These are phyloP conservation scores for Coccomyxa sp. DNA, from an alignment of 139 green algal genomes.

Conservation along the genomic window DNA sequence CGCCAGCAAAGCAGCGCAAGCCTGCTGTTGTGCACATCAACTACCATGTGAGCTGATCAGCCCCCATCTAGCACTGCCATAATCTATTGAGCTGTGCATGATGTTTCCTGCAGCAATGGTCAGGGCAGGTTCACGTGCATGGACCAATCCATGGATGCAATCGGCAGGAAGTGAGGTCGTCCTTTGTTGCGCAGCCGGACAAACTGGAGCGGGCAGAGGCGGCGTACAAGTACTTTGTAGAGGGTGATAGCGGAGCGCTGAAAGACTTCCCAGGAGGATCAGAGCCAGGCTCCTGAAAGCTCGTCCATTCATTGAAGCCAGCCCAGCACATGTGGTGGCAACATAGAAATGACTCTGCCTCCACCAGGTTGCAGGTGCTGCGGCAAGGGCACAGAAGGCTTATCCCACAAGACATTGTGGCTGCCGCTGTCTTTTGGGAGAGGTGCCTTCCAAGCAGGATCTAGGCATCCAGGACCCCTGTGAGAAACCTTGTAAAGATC, in stretches of 20 bases:
- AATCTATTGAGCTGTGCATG: not conserved
- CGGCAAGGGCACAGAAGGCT: too few relatives aligned
- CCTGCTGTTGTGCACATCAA: conserved; percentile 74
- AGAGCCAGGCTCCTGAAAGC: conserved; percentile 66
- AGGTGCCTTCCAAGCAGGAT: too few relatives aligned
- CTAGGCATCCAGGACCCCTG: too few relatives aligned
- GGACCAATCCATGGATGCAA: not conserved
- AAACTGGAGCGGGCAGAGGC: not conserved
- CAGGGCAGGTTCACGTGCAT: not conserved
- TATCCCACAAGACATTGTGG: too few relatives aligned
- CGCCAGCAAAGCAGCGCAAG: conserved; percentile 29
- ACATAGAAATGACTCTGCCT: too few relatives aligned
- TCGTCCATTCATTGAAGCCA: too few relatives aligned
- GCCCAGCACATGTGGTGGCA: too few relatives aligned
- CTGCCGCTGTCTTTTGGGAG: too few relatives aligned
- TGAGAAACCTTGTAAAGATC: too few relatives aligned
- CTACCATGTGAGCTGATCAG: conserved; percentile 86
- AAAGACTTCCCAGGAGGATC: conserved; percentile 75
- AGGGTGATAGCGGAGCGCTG: conserved; percentile 60
- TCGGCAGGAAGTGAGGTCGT: not conserved
- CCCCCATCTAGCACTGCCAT: not conserved
- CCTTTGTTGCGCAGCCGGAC: not conserved
- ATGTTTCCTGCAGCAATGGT: not conserved
- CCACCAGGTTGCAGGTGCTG: too few relatives aligned
- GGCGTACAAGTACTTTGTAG: conserved; percentile 79